A percentile compares a stretch with the other conserved stretches of the same genome.
Conservation (phyloP, 768 basidiomycete species). For the Boletus vermiculosoides region DNA sequence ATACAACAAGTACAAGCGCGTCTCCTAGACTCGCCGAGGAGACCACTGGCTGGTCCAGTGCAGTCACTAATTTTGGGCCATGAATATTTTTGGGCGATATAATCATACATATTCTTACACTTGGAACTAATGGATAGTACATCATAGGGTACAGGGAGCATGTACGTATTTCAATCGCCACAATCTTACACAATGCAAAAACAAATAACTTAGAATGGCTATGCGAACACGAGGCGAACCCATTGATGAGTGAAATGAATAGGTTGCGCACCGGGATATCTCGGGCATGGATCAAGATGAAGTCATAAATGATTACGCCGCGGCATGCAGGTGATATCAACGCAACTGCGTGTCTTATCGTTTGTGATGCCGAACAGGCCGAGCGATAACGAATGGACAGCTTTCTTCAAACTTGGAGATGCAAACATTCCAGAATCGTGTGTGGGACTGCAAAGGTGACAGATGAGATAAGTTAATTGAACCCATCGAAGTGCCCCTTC, state of each 20-base stretch:
- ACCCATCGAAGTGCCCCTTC: constrained; percentile 89
- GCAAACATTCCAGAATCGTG: constrained; percentile 6
- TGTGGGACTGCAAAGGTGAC: background rate
- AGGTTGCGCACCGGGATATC: constrained; percentile 25
- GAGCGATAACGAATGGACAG: constrained; percentile 6
- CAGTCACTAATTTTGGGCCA: background rate
- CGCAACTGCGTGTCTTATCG: constrained; percentile 10
- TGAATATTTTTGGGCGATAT: background rate
- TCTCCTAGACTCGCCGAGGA: constrained; percentile 13
- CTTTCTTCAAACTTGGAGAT: background rate
- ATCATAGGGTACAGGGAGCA: constrained; percentile 8
- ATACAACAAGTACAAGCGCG: constrained; percentile 34
- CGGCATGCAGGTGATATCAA: constrained; percentile 10
- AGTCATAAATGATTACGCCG: constrained; percentile 3
- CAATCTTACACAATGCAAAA: constrained; percentile 7
- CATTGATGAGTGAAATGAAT: constrained; percentile 10
- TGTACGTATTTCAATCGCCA: background rate
- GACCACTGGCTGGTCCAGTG: constrained; percentile 13
- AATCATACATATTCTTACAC: constrained; percentile 19
- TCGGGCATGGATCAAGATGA: constrained; percentile 5
- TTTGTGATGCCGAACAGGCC: background rate
- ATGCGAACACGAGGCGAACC: constrained; percentile 5
- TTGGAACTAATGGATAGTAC: constrained; percentile 19
- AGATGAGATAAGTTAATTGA: constrained; percentile 51
- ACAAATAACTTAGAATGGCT: constrained; percentile 2